These are phyloP conservation scores for Singerocomus inundabilis DNA, from an alignment of 1,284 basidiomycete species.

Conservation along the genomic window DNA sequence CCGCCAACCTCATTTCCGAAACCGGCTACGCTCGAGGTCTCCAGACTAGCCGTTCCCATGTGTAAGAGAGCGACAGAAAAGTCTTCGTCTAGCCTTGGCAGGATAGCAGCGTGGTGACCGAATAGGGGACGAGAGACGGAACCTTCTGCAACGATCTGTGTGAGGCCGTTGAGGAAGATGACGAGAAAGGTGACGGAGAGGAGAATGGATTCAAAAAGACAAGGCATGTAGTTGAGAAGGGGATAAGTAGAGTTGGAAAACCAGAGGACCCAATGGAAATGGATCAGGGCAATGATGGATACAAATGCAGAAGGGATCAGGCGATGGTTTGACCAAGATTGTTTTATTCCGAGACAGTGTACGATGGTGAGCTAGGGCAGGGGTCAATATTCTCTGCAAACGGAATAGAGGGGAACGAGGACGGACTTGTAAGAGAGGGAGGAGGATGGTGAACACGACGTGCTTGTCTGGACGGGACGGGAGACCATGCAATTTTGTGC, in stretches of 20 bases:
- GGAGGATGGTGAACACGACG: slow-evolving; percentile 60
- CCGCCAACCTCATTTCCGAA: slow-evolving; percentile 70
- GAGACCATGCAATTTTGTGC: slow-evolving; percentile 39
- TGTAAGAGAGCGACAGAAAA: slow-evolving; percentile 68
- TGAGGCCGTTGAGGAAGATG: slow-evolving; percentile 54
- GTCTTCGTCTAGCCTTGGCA: slow-evolving; percentile 64
- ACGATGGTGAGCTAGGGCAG: slow-evolving; percentile 52
- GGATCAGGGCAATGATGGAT: slow-evolving; percentile 55
- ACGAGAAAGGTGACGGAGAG: slow-evolving; percentile 55
- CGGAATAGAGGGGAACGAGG: background rate
- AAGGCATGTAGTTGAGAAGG: slow-evolving; percentile 69
- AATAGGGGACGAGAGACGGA: slow-evolving; percentile 46
- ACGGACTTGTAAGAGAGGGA: slow-evolving; percentile 65
- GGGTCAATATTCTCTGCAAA: background rate
- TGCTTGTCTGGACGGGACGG: slow-evolving; percentile 68
- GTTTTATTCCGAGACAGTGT: slow-evolving; percentile 61
- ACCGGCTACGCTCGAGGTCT: slow-evolving; percentile 67
- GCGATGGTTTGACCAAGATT: slow-evolving; percentile 57
- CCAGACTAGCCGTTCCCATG: slow-evolving; percentile 69
- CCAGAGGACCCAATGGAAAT: slow-evolving; percentile 65
- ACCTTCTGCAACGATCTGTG: slow-evolving; percentile 62
- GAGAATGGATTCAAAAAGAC: slow-evolving; percentile 64
- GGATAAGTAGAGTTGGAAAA: slow-evolving; percentile 53
- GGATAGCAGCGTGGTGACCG: slow-evolving; percentile 42
- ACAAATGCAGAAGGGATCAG: slow-evolving; percentile 63